Evolutionary conservation across 1,139 yeast genomes (phyloP).

Genomic region (Meyerozyma carpophila): DNA sequence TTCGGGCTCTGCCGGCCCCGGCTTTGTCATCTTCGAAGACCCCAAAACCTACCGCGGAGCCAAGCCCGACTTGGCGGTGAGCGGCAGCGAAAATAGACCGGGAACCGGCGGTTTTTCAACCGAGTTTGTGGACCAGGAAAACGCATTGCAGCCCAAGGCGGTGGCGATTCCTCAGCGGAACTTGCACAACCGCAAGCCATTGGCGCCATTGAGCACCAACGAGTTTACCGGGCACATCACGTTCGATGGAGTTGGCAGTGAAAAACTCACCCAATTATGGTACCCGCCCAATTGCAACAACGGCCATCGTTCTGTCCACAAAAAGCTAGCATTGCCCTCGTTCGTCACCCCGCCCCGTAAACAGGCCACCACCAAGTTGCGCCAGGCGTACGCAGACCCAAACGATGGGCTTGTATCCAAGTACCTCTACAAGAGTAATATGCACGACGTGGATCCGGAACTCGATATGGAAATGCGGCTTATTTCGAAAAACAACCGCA

Average conservation of each 20-base stretch:
- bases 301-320: slow-evolving; percentile 31
- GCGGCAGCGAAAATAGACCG: slow-evolving; percentile 5
- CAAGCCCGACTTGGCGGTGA: neutral
- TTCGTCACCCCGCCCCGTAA: slow-evolving; percentile 32
- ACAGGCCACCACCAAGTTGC: neutral
- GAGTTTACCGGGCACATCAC: slow-evolving; percentile 31
- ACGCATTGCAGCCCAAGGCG: slow-evolving; percentile 37
- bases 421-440: neutral
- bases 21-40: slow-evolving; percentile 37
- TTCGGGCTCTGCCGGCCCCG: slow-evolving; percentile 7
- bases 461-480: slow-evolving; percentile 1
- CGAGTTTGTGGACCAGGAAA: slow-evolving; percentile 34
- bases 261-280: slow-evolving; percentile 7
- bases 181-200: slow-evolving; percentile 22
- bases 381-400: neutral
- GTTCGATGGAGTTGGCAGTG: slow-evolving; percentile 1
- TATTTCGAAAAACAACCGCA: neutral
- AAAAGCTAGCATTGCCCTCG: slow-evolving; percentile 26
- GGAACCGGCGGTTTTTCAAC: neutral
- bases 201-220: slow-evolving; percentile 25
- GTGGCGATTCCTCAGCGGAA: slow-evolving; percentile 10
- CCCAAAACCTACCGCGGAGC: slow-evolving; percentile 4
- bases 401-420: neutral
- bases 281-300: slow-evolving; percentile 29
- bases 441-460: neutral